phyloP scores from a whole-genome alignment of 2,329 filamentous ascomycete genomes.

The Stachybotrys chartarum region DNA sequence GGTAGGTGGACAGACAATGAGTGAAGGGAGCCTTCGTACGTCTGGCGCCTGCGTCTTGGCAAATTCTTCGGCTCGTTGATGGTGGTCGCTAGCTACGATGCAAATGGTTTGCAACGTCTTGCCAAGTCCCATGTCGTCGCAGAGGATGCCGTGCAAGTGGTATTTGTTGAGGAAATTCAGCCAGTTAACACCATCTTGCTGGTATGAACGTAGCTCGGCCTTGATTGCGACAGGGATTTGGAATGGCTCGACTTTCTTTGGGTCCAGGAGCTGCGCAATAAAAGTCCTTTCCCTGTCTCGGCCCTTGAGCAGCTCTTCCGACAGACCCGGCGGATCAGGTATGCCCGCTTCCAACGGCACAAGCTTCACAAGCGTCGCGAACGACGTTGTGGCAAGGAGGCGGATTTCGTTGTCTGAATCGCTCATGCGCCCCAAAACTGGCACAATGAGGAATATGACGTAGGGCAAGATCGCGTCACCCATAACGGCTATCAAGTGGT shows the following conservation, averaged over 20 bases:
- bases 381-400: constrained; percentile 90
- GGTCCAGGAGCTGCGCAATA: constrained; percentile 91
- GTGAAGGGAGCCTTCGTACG: constrained; percentile 71
- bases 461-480: constrained; percentile 93
- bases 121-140: constrained; percentile 97
- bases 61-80: constrained; percentile 85
- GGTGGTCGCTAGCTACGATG: constrained; percentile 96
- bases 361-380: constrained; percentile 93
- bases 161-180: constrained; percentile 96
- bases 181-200: constrained; percentile 99
- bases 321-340: constrained; percentile 89
- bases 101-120: constrained; percentile 97
- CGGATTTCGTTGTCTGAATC: constrained; percentile 95
- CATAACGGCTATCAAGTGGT: constrained; percentile 97
- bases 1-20: constrained; percentile 94
- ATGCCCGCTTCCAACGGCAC: constrained; percentile 96
- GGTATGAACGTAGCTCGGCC: constrained; percentile 90
- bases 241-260: constrained; percentile 94
- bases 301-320: constrained; percentile 78
- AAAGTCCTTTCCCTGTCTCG: constrained; percentile 93
- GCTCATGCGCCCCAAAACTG: constrained; percentile 94
- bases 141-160: constrained; percentile 95
- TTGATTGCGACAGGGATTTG: constrained; percentile 94
- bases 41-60: constrained; percentile 74
- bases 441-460: constrained; percentile 97